Percentiles rank a stretch among this genome's conserved stretches.
Conservation (phyloP, 2,329 filamentous ascomycete species). For the Aspergillus sp. region DNA sequence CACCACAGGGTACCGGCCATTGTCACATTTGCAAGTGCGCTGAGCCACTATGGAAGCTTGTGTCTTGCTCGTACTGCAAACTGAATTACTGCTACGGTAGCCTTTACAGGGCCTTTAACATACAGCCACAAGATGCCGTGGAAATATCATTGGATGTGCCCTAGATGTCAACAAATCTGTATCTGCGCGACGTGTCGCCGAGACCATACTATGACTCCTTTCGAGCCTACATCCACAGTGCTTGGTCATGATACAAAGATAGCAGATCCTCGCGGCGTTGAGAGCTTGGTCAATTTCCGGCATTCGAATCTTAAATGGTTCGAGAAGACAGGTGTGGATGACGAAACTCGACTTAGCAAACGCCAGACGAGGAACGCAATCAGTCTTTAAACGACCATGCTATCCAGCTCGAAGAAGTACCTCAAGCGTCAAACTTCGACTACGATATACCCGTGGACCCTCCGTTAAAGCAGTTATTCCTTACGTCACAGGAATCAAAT, state of each 20-base stretch:
- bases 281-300: slow-evolving; percentile 83
- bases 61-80: slow-evolving; percentile 68
- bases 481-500: slow-evolving; percentile 7
- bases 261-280: slow-evolving; percentile 84
- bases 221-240: slow-evolving; percentile 78
- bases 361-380: slow-evolving; percentile 45
- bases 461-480: slow-evolving; percentile 22
- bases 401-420: slow-evolving; percentile 30
- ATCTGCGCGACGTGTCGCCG: slow-evolving; percentile 76
- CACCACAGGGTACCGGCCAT: slow-evolving; percentile 44
- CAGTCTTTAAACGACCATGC: slow-evolving; percentile 41
- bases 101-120: slow-evolving; percentile 83
- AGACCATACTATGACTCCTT: slow-evolving; percentile 62
- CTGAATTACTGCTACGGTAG: slow-evolving; percentile 88
- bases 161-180: slow-evolving; percentile 77
- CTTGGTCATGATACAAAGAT: slow-evolving; percentile 89
- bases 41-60: slow-evolving; percentile 78
- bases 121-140: slow-evolving; percentile 76
- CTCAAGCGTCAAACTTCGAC: slow-evolving; percentile 11
- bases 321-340: slow-evolving; percentile 50
- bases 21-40: slow-evolving; percentile 82
- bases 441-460: slow-evolving; percentile 39
- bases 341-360: slow-evolving; percentile 41
- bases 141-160: slow-evolving; percentile 81
- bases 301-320: slow-evolving; percentile 84